Evolutionary conservation across 768 basidiomycete species (phyloP).

Genomic region (Russula abietina): DNA sequence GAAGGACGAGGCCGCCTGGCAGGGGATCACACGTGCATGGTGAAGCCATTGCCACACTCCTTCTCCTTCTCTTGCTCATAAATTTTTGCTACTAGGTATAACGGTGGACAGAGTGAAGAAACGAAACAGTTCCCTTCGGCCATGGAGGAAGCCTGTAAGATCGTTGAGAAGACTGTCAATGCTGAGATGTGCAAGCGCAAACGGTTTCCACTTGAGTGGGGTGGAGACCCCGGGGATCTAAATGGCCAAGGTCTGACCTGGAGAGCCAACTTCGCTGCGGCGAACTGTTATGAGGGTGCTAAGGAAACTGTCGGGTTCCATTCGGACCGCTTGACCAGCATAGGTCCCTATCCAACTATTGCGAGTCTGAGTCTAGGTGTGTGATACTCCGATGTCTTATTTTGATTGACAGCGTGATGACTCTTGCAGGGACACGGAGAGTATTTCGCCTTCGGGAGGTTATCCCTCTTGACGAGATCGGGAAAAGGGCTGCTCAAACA

Average conservation of each 20-base stretch:
- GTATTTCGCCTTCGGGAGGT: conserved; percentile 74
- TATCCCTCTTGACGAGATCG: conserved; percentile 55
- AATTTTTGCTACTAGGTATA: conserved; percentile 51
- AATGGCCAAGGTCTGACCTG: conserved; percentile 36
- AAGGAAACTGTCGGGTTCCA: conserved; percentile 80
- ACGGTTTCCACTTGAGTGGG: conserved; percentile 67
- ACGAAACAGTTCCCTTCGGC: conserved; percentile 53
- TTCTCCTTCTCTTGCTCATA: not conserved
- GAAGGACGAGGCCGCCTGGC: conserved; percentile 48
- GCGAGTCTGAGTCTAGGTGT: conserved; percentile 76
- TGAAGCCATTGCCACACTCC: conserved; percentile 28
- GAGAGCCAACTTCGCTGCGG: conserved; percentile 81
- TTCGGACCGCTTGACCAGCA: conserved; percentile 72
- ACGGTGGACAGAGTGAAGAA: conserved; percentile 56
- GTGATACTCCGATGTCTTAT: conserved; percentile 17
- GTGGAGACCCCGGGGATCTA: conserved; percentile 27
- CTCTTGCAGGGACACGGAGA: conserved; percentile 48
- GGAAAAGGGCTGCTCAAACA: conserved; percentile 56
- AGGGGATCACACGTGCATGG: conserved; percentile 74
- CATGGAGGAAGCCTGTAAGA: conserved; percentile 76
- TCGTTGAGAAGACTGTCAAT: conserved; percentile 66
- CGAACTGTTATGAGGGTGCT: conserved; percentile 78
- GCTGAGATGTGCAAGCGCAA: conserved; percentile 56
- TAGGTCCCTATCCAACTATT: conserved; percentile 82
- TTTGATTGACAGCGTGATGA: not conserved